phyloP scores from a whole-genome alignment of 345 rosid genomes.

The Moricandia arvensis region DNA sequence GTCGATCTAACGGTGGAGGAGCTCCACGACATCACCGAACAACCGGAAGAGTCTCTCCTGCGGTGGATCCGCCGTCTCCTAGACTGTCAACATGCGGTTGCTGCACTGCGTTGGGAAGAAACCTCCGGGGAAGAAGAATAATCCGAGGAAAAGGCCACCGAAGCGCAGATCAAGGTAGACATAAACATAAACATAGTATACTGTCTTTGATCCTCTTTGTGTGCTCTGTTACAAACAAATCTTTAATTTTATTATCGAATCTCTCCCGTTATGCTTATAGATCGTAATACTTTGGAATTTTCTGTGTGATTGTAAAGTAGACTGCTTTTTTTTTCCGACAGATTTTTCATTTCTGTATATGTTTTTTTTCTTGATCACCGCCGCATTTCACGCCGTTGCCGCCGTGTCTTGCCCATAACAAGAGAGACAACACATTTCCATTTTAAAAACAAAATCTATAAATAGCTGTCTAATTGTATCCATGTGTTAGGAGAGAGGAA shows the following conservation, averaged over 20 bases:
- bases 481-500: too few relatives aligned
- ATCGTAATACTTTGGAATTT: not conserved
- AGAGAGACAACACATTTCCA: slow-evolving; percentile 1
- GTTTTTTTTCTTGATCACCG: not conserved
- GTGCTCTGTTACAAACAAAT: slow-evolving; percentile 5
- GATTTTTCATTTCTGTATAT: slow-evolving; percentile 1
- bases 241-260: not conserved
- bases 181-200: not conserved
- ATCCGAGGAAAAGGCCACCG: slow-evolving; percentile 47
- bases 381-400: slow-evolving; percentile 19
- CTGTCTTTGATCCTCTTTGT: slow-evolving; percentile 18
- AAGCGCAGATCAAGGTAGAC: slow-evolving; percentile 62
- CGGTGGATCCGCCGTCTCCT: slow-evolving; percentile 92
- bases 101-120: slow-evolving; percentile 66
- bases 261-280: slow-evolving; percentile 6
- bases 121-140: slow-evolving; percentile 39
- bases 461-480: not conserved
- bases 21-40: slow-evolving; percentile 53
- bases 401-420: slow-evolving; percentile 15
- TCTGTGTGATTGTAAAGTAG: slow-evolving; percentile 22
- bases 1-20: slow-evolving; percentile 80
- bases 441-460: not conserved
- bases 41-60: slow-evolving; percentile 79
- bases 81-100: slow-evolving; percentile 83
- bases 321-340: slow-evolving; percentile 9